Evolutionary conservation across 2,329 filamentous ascomycete genomes (phyloP).

Genomic region (Phaeosphaeria sp.): DNA sequence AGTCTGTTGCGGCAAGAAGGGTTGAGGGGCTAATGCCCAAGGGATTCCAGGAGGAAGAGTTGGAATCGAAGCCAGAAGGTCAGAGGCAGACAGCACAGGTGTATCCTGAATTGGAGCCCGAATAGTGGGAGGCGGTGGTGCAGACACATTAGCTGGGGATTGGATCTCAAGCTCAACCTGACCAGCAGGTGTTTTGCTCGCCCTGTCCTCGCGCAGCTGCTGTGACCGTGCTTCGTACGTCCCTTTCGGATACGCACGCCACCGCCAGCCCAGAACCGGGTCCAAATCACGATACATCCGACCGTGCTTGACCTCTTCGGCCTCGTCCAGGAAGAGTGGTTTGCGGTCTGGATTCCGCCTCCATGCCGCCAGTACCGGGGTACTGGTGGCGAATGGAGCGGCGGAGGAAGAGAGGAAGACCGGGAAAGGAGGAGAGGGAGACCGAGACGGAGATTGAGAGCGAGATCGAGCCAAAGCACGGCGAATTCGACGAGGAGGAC

Average conservation of each 20-base stretch:
- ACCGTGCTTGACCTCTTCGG: constrained; percentile 1
- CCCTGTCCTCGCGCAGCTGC: constrained; percentile 2
- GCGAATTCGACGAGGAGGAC: constrained; percentile 6
- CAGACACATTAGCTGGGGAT: neutral
- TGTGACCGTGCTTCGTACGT: neutral
- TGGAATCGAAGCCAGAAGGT: neutral
- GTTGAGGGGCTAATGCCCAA: neutral
- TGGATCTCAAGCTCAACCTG: constrained; percentile 1
- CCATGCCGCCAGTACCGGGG: neutral
- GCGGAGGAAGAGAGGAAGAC: constrained; percentile 1
- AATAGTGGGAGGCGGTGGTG: neutral
- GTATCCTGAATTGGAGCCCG: neutral
- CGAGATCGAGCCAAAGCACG: neutral
- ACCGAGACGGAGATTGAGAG: neutral
- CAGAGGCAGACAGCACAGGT: neutral
- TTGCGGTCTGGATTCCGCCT: neutral
- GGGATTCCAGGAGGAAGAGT: neutral
- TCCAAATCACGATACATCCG: constrained; percentile 8
- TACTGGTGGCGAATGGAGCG: constrained; percentile 3
- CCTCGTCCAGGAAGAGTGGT: constrained; percentile 6
- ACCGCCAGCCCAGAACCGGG: constrained; percentile 5
- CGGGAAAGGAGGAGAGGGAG: neutral
- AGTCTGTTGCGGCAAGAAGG: neutral
- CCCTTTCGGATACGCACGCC: constrained; percentile 2
- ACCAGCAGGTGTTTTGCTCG: neutral